These are phyloP conservation scores for Solanum habrochaites DNA, from an alignment of 257 asterid genomes.

Conservation along the genomic window DNA sequence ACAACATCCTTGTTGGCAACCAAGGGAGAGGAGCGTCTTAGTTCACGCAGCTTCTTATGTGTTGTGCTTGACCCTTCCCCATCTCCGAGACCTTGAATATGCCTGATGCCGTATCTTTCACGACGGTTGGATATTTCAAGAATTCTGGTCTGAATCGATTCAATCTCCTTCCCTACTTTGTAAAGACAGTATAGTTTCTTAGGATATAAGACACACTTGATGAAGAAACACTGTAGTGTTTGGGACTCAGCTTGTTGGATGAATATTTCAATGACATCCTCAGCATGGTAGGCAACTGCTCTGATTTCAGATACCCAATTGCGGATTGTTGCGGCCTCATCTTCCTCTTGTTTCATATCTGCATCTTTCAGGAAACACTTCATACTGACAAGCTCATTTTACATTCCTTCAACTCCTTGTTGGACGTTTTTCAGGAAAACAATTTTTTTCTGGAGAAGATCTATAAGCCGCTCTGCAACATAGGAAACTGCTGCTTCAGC, in stretches of 20 bases:
- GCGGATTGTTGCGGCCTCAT: not conserved
- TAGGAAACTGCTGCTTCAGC: conserved; percentile 8
- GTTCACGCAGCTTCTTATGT: not conserved
- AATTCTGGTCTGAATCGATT: not conserved
- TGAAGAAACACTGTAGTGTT: not conserved
- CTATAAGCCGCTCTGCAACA: not conserved
- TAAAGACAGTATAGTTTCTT: not conserved
- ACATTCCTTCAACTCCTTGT: not conserved
- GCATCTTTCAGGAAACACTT: conserved; percentile 10
- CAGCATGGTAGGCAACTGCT: conserved; percentile 9
- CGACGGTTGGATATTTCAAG: not conserved
- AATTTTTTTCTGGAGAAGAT: not conserved
- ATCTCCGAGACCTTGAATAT: not conserved
- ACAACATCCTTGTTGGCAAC: not conserved
- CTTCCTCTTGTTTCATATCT: not conserved
- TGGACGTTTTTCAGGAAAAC: not conserved
- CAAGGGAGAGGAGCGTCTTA: not conserved
- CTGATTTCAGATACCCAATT: conserved; percentile 11
- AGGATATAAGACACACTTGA: not conserved
- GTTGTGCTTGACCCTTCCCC: not conserved
- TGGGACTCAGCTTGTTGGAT: not conserved
- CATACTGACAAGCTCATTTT: conserved; percentile 1
- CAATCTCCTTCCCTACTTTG: not conserved
- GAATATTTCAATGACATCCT: conserved; percentile 9
- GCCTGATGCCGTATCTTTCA: not conserved